Evolutionary conservation across 2,329 filamentous ascomycete genomes (phyloP).

Genomic region (Endocalyx cinctus): DNA sequence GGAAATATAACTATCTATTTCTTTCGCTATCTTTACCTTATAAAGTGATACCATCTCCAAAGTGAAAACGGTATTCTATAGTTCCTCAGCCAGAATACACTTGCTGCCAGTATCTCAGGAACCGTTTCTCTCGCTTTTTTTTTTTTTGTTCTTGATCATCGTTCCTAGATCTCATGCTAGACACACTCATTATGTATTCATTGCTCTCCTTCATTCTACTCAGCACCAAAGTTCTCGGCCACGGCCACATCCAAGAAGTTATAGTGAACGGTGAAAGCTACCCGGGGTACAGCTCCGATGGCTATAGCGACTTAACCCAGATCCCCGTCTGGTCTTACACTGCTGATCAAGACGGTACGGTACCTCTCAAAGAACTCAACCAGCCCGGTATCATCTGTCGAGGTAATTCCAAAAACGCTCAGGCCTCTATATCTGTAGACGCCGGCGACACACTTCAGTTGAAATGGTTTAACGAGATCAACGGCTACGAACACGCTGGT

Average conservation of each 20-base stretch:
- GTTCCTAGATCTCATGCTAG: too few relatives aligned
- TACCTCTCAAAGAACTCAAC: constrained; percentile 8
- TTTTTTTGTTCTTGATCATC: too few relatives aligned
- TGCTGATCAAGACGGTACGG: constrained; percentile 17
- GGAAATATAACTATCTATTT: too few relatives aligned
- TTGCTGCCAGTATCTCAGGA: too few relatives aligned
- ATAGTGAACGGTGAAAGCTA: constrained; percentile 13
- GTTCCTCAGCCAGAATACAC: too few relatives aligned
- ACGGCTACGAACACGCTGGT: constrained; percentile 19
- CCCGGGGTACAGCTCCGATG: constrained; percentile 23
- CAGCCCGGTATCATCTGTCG: constrained; percentile 16
- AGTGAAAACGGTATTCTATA: too few relatives aligned
- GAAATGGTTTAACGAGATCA: constrained; percentile 19
- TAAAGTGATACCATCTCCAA: too few relatives aligned
- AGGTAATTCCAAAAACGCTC: constrained; percentile 10
- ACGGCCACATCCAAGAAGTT: constrained; percentile 17
- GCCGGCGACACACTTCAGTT: constrained; percentile 23
- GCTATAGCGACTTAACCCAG: constrained; percentile 15
- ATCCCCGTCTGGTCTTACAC: constrained; percentile 19
- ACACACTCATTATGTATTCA: too few relatives aligned
- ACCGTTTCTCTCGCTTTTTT: too few relatives aligned
- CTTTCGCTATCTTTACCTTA: too few relatives aligned
- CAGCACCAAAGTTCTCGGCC: constrained; percentile 8
- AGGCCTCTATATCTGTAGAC: constrained; percentile 11
- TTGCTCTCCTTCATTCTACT: too few relatives aligned